Evolutionary conservation across 2,329 filamentous ascomycete genomes (phyloP).

Genomic region (Plectosphaerella plurivora): DNA sequence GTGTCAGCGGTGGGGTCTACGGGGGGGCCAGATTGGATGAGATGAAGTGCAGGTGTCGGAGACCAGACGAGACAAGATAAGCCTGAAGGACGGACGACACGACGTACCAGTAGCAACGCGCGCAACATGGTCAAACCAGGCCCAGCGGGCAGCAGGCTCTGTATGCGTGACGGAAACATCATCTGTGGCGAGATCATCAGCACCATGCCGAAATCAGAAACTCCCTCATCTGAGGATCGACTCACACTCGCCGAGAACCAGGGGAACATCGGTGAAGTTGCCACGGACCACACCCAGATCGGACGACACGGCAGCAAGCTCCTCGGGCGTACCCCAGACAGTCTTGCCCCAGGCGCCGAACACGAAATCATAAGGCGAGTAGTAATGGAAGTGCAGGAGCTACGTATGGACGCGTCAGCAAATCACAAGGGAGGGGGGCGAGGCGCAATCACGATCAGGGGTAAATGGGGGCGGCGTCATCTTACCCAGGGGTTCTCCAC

Average conservation of each 20-base stretch:
- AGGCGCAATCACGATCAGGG: too few species aligned
- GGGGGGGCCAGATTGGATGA: too few species aligned
- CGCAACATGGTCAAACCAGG: conserved; percentile 51
- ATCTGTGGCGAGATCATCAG: conserved; percentile 12
- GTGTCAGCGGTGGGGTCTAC: too few species aligned
- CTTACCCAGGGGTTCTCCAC: conserved; percentile 49
- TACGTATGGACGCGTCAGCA: too few species aligned
- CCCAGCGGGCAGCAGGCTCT: conserved; percentile 53
- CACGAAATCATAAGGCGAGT: conserved; percentile 48
- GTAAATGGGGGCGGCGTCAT: too few species aligned
- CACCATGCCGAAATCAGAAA: too few species aligned
- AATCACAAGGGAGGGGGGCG: too few species aligned
- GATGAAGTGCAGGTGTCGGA: too few species aligned
- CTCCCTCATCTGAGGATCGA: too few species aligned
- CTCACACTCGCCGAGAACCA: conserved; percentile 51
- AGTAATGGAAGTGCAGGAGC: conserved; percentile 57
- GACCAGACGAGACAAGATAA: too few species aligned
- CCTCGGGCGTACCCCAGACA: conserved; percentile 51
- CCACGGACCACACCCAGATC: conserved; percentile 46
- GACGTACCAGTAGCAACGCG: conserved; percentile 14
- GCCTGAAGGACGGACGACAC: too few species aligned
- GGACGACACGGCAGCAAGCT: conserved; percentile 41
- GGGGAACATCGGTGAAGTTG: conserved; percentile 51
- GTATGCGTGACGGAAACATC: conserved; percentile 42
- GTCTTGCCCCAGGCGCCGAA: conserved; percentile 54